These are phyloP conservation scores for Solanum chaucha DNA, from an alignment of 257 asterid genomes.

Conservation along the genomic window DNA sequence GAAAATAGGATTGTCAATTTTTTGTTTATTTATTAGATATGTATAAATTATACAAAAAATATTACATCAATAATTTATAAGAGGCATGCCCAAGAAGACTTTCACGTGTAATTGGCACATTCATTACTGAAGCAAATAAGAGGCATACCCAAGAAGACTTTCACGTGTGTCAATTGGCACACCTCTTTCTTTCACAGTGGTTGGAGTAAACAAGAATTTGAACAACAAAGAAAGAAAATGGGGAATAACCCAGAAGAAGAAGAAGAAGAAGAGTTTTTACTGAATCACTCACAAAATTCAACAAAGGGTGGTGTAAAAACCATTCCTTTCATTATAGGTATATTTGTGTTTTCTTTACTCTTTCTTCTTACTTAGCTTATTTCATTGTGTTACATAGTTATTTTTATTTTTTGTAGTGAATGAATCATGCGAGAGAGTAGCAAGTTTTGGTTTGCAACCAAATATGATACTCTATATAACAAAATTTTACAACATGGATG, in stretches of 20 bases:
- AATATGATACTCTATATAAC: conserved; percentile 9
- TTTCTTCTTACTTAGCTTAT: background rate
- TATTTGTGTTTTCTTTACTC: background rate
- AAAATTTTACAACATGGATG: background rate
- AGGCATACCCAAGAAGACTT: too few species aligned
- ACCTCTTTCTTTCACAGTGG: background rate
- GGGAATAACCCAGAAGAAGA: background rate
- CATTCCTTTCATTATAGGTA: conserved; percentile 8
- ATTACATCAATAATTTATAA: too few species aligned
- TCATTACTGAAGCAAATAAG: too few species aligned
- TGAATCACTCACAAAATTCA: background rate
- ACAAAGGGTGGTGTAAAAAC: conserved; percentile 6
- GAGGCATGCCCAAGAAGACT: too few species aligned
- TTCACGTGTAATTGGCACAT: too few species aligned
- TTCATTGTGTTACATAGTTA: too few species aligned
- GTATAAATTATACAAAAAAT: too few species aligned
- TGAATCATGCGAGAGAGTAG: conserved; percentile 12
- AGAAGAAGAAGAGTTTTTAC: background rate
- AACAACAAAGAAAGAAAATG: background rate
- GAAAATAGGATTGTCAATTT: too few species aligned
- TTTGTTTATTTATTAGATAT: too few species aligned
- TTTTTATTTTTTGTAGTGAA: background rate
- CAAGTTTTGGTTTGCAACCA: conserved; percentile 10
- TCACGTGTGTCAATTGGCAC: background rate
- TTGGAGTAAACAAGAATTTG: background rate